Base-by-base conservation (phyloP, 202 grass and related monocot genomes). In the Cymbopogon flexuosus region DNA sequence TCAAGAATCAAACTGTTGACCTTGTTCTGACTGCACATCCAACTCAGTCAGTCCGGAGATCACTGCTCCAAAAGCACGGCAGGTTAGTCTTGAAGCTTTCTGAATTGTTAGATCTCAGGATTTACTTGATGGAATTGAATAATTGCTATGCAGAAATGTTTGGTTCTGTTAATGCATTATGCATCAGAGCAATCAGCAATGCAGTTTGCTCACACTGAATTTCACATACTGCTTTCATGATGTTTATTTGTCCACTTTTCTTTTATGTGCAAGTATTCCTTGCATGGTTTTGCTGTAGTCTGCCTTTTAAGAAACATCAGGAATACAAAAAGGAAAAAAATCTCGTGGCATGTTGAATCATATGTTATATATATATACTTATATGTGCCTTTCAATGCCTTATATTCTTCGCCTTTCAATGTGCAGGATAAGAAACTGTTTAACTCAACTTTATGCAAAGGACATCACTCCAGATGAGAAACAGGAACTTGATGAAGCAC, bases 401-500 rank as follows among this genome's bases (percentile, higher is more conserved):
- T 68, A 24, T 33, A 58, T 80, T 14, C 62, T 49, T 73, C n/a
- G 82, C 70, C 61, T 75, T 73, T 40, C 65, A 41, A n/a, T 92
- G 54, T 87, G 65, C 79, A 97, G 94, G 86, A 92, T 97, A 92
- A 87, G 91, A 77, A 87, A 85, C 65, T 97, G 88, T 58, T 90
- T 97, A 66, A 77, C 86, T 16, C 76, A 85, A 56, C 79, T 97
- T 51, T 87, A 89, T 86, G 94, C 89, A 35, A 92, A 97, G 79
- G 87, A 97, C 62, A 90, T 97, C 42, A 97, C 91, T 89, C 91
- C 91, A 75, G 89, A 97, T 85, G 94, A 97, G 87, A 97, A 93
- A 74, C 91, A 92, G 73, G 94, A 97, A 84, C 94, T 97, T 78
- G 94, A 97, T 65, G 91, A 97, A 67, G 89, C 91, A 41, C 94